Evolutionary conservation across 2,329 filamentous ascomycete species (phyloP).

Genomic region (Dactylellina haptotyla): DNA sequence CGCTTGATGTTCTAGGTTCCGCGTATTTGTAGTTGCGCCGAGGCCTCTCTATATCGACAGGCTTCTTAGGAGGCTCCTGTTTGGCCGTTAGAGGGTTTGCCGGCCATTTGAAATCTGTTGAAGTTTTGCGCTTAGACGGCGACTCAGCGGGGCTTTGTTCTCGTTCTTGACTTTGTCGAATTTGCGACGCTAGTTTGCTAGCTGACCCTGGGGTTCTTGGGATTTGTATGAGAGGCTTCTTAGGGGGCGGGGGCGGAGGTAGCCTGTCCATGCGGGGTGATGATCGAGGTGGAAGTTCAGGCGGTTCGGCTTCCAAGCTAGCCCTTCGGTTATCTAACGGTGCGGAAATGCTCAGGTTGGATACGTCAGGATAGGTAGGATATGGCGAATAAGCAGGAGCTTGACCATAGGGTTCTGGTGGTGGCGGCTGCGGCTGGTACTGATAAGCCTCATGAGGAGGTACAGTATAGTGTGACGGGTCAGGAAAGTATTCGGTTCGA

Average conservation of each 20-base stretch:
- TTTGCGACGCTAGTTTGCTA: conserved; percentile 2
- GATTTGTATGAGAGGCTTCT: conserved; percentile 35
- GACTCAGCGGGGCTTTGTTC: background rate
- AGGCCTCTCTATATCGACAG: conserved; percentile 10
- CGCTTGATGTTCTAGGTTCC: conserved; percentile 1
- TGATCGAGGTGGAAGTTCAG: conserved; percentile 6
- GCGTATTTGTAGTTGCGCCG: conserved; percentile 29
- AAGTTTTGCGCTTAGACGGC: conserved; percentile 28
- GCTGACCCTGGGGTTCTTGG: background rate
- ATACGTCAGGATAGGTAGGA: conserved; percentile 36
- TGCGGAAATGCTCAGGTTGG: conserved; percentile 29
- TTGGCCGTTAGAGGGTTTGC: conserved; percentile 25
- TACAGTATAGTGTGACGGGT: conserved; percentile 36
- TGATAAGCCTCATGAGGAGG: conserved; percentile 34
- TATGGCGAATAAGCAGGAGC: conserved; percentile 38
- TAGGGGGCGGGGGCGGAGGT: conserved; percentile 31
- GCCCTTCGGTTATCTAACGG: background rate
- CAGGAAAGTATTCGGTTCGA: conserved; percentile 42
- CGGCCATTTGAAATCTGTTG: conserved; percentile 47
- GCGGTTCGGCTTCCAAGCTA: background rate
- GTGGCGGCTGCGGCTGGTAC: conserved; percentile 4
- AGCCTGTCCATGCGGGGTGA: conserved; percentile 17
- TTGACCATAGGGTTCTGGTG: conserved; percentile 26
- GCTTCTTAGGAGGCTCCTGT: conserved; percentile 25
- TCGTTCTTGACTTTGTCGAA: conserved; percentile 1